Evolutionary conservation across 2,329 filamentous ascomycete genomes (phyloP), one percentile per base, ranked within the genome.

Genomic region (Sporothrix protearum): DNA sequence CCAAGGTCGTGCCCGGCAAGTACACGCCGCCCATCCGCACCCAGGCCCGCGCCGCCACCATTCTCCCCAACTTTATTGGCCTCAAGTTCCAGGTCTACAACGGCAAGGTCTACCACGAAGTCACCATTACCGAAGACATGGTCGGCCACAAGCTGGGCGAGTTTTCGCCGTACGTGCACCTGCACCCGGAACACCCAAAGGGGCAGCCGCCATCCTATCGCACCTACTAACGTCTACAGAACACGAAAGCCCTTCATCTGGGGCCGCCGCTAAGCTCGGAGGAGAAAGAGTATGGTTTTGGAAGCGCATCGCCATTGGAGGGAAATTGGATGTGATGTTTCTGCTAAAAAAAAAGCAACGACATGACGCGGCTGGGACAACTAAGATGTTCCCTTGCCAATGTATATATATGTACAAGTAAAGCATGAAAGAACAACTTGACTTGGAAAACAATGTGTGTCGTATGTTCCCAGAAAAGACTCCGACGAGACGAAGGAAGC

Each of bases 71-170:
- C 81, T 97, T 97, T 79, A 93, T 97, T 70, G 94, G 94, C 16
- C 84, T 97, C 77, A 90, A 89, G 80, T 97, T 97, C 81, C 91
- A 94, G 81, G 88, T 97, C 73, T 91, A 97, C 83, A 97, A 97
- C 80, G 94, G 94, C 78, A 97, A 96, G 84, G 87, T 87, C 42
- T 97, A 97, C 81, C 83, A 91, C 76, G 92, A 96, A 76, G 86
- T 97, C 70, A 86, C 85, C 75, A 92, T 97, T 74, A 97, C 94
- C 19, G 94, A 97, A 80, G 92, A 97, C 78, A 97, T 97, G 94
- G 94, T 97, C 67, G 94, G 94, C 70, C 92, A 96, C 82, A 97
- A 97, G 83, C 85, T 97, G 76, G 94, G 94, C 77, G 94, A 97
- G 82, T 97, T 97, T 80, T 90, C 93, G 74, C 85, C 88, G 94